Conservation (phyloP, 768 basidiomycete species). For the Suillus fuscotomentosus region DNA sequence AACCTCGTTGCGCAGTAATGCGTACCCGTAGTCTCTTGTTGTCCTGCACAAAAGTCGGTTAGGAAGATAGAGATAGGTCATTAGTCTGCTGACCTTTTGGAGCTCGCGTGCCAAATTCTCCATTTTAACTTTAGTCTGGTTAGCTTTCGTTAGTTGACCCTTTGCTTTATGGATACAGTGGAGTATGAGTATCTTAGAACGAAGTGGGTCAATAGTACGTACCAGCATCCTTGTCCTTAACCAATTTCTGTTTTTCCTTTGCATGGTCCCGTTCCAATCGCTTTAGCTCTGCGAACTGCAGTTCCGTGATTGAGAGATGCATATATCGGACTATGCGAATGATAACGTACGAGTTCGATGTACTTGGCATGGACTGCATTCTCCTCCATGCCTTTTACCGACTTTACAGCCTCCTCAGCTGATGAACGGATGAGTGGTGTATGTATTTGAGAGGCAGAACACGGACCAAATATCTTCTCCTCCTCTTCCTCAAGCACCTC, state of each 20-base stretch:
- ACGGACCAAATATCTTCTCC: conserved; percentile 72
- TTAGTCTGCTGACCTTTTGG: conserved; percentile 62
- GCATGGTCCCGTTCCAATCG: conserved; percentile 85
- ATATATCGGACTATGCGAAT: conserved; percentile 19
- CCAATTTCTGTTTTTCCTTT: conserved; percentile 88
- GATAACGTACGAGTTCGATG: conserved; percentile 71
- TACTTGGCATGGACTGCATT: conserved; percentile 84
- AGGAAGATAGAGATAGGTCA: conserved; percentile 14
- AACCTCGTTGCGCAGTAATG: conserved; percentile 5
- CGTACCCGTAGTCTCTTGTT: conserved; percentile 85
- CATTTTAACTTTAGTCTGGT: conserved; percentile 87
- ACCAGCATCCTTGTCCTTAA: conserved; percentile 92
- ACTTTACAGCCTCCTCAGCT: conserved; percentile 90
- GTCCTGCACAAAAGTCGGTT: conserved; percentile 49
- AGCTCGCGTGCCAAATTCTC: conserved; percentile 87
- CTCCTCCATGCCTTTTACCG: conserved; percentile 80
- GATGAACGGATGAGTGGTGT: conserved; percentile 14
- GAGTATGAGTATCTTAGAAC: conserved; percentile 15
- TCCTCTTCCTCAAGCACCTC: conserved; percentile 87
- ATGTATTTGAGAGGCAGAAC: neutral
- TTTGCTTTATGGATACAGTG: conserved; percentile 53
- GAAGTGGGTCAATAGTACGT: conserved; percentile 17
- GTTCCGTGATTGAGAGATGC: conserved; percentile 10
- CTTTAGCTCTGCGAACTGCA: conserved; percentile 85
- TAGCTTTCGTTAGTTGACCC: conserved; percentile 81